These are phyloP conservation scores for Sophora flavescens DNA, from an alignment of 306 rosid species.

Conservation along the genomic window DNA sequence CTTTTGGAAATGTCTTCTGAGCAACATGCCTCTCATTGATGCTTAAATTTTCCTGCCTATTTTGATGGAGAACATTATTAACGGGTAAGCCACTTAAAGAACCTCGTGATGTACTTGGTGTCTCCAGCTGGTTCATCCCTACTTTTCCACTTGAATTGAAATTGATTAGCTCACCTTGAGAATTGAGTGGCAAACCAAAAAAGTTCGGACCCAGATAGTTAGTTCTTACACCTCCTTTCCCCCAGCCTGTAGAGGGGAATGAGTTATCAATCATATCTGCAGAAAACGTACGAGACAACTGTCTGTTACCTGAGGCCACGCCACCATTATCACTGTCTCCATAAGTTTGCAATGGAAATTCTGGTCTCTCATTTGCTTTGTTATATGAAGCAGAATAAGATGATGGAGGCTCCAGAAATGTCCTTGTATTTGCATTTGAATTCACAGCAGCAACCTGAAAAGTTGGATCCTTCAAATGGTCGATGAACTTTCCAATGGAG, in stretches of 20 bases:
- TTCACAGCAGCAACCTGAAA: conserved; percentile 52
- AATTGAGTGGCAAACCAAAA: conserved; percentile 90
- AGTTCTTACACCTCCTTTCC: conserved; percentile 56
- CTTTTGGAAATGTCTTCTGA: conserved; percentile 60
- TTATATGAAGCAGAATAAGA: conserved; percentile 56
- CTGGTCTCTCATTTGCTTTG: conserved; percentile 58
- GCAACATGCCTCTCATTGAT: conserved; percentile 52
- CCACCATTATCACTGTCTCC: conserved; percentile 48
- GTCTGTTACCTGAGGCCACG: conserved; percentile 49
- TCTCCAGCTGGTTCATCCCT: conserved; percentile 55
- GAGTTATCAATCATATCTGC: conserved; percentile 56
- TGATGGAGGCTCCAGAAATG: conserved; percentile 58
- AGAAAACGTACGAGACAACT: conserved; percentile 49
- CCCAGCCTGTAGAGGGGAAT: conserved; percentile 56
- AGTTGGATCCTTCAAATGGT: conserved; percentile 56
- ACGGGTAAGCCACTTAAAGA: conserved; percentile 58
- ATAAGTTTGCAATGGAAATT: conserved; percentile 52
- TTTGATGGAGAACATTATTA: conserved; percentile 45
- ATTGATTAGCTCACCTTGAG: conserved; percentile 88
- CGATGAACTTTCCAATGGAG: conserved; percentile 56
- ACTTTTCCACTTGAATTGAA: conserved; percentile 65
- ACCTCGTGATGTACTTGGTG: conserved; percentile 51
- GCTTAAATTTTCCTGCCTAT: conserved; percentile 54
- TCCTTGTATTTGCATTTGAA: conserved; percentile 52
- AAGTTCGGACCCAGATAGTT: conserved; percentile 55